These are phyloP conservation scores for Kwoniella sp. DNA, from an alignment of 768 basidiomycete genomes.

Conservation along the genomic window DNA sequence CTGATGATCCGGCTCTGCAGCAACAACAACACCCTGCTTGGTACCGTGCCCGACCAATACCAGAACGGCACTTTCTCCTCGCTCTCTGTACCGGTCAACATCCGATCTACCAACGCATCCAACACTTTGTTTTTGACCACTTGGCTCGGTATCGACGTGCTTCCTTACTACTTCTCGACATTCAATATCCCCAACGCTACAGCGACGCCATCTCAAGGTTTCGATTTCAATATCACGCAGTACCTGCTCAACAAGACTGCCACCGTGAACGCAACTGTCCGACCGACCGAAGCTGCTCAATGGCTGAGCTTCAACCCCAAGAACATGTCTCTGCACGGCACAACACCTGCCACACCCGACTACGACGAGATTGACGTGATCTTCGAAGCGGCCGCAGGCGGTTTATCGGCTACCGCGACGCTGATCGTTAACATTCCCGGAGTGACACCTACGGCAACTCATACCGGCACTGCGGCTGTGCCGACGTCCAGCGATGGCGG, in stretches of 20 bases:
- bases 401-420: slow-evolving; percentile 28
- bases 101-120: slow-evolving; percentile 69
- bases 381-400: slow-evolving; percentile 35
- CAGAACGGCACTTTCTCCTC: slow-evolving; percentile 47
- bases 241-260: slow-evolving; percentile 63
- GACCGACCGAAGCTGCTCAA: slow-evolving; percentile 39
- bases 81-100: slow-evolving; percentile 62
- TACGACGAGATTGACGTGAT: slow-evolving; percentile 41
- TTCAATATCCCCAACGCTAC: slow-evolving; percentile 65
- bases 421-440: slow-evolving; percentile 34
- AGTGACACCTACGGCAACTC: slow-evolving; percentile 27
- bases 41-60: slow-evolving; percentile 63
- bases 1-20: slow-evolving; percentile 18
- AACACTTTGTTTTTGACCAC: slow-evolving; percentile 54
- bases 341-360: slow-evolving; percentile 30
- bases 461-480: slow-evolving; percentile 34
- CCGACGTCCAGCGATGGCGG: slow-evolving; percentile 16
- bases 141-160: slow-evolving; percentile 65
- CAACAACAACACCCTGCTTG: slow-evolving; percentile 60
- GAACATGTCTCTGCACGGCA: slow-evolving; percentile 42
- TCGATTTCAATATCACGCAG: slow-evolving; percentile 63
- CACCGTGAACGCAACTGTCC: slow-evolving; percentile 38
- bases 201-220: slow-evolving; percentile 61
- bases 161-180: slow-evolving; percentile 72
- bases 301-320: slow-evolving; percentile 48